Evolutionary conservation across 306 rosid genomes (phyloP).

Genomic region (Vachellia pachyceras): DNA sequence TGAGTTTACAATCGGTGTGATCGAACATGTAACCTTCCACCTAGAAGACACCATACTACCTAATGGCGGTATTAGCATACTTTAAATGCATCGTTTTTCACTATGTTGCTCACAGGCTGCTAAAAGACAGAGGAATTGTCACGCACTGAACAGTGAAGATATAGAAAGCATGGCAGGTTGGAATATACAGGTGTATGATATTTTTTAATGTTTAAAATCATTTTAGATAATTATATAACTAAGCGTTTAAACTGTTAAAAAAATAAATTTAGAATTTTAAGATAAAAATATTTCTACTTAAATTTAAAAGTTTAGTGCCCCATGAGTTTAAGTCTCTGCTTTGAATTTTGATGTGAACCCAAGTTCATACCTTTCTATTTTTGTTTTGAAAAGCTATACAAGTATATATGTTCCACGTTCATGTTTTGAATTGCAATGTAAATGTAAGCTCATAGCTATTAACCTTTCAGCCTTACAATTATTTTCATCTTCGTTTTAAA

Average conservation of each 20-base stretch:
- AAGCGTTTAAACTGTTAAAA: background rate
- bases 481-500: too few relatives aligned
- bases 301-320: background rate
- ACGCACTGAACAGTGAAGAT: conserved; percentile 17
- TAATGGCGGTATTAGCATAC: too few relatives aligned
- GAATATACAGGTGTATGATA: background rate
- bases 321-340: background rate
- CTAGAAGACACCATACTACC: too few relatives aligned
- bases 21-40: too few relatives aligned
- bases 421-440: too few relatives aligned
- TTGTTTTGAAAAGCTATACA: too few relatives aligned
- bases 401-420: too few relatives aligned
- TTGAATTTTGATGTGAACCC: background rate
- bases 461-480: too few relatives aligned
- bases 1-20: too few relatives aligned
- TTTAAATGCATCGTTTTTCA: background rate
- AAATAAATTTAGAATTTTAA: background rate
- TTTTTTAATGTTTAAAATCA: background rate
- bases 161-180: background rate
- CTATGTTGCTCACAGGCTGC: conserved; percentile 11
- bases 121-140: background rate
- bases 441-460: too few relatives aligned
- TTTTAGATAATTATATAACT: background rate
- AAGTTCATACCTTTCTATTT: background rate
- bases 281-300: background rate